A percentile compares a stretch with the other conserved stretches of the same genome.
Evolutionary conservation across 495 filamentous ascomycete species (phyloP).

Genomic region (Xylaria venustula): DNA sequence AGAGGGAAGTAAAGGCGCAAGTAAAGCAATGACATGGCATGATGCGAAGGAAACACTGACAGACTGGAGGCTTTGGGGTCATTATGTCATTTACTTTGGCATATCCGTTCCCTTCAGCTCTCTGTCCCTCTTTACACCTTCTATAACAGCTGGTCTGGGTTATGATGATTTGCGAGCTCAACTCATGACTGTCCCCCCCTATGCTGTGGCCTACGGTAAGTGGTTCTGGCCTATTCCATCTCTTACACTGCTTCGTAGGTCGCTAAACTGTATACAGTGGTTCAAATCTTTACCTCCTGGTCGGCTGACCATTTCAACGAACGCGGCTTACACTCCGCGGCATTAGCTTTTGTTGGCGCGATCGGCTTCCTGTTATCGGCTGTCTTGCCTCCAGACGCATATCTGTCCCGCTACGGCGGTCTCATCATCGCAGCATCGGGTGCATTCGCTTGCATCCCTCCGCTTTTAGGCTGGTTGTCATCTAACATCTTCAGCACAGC

Average conservation of each 20-base stretch:
- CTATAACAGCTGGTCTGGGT: slow-evolving; percentile 71
- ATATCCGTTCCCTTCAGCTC: slow-evolving; percentile 64
- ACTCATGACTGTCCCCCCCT: slow-evolving; percentile 77
- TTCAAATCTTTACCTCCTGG: slow-evolving; percentile 56
- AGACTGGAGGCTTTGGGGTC: slow-evolving; percentile 74
- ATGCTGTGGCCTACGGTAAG: slow-evolving; percentile 63
- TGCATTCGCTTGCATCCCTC: slow-evolving; percentile 54
- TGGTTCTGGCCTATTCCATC: neutral
- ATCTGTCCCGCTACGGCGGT: slow-evolving; percentile 61
- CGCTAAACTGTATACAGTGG: slow-evolving; percentile 32
- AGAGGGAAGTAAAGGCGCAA: slow-evolving; percentile 54
- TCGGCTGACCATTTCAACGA: slow-evolving; percentile 69
- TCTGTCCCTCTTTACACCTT: slow-evolving; percentile 78
- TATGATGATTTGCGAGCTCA: slow-evolving; percentile 66
- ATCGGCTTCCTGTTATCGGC: slow-evolving; percentile 66
- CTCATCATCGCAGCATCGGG: slow-evolving; percentile 66
- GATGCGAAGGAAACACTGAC: slow-evolving; percentile 68
- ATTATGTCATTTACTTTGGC: slow-evolving; percentile 69
- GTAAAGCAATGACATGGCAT: slow-evolving; percentile 67
- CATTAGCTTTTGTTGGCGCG: slow-evolving; percentile 59
- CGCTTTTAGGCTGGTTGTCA: slow-evolving; percentile 67
- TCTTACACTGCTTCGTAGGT: neutral
- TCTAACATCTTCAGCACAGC: slow-evolving; percentile 65
- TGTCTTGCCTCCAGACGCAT: slow-evolving; percentile 58
- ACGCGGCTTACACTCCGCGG: slow-evolving; percentile 59